Evolutionary conservation across 306 rosid genomes (phyloP).

Genomic region (Inga laurina): DNA sequence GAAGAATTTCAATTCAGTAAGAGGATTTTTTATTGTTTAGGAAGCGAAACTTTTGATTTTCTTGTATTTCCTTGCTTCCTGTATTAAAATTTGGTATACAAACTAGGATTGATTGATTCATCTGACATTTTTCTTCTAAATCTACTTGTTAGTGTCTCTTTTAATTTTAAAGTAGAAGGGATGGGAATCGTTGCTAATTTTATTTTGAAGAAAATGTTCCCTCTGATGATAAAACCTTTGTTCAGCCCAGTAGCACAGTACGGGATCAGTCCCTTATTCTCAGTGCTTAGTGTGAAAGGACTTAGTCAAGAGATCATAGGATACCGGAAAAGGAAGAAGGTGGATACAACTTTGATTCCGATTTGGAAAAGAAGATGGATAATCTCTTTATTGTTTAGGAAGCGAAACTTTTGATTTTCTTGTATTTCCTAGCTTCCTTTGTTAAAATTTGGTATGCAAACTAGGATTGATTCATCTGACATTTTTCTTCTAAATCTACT

Average conservation of each 20-base stretch:
- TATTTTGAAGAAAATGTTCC: not conserved
- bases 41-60: constrained; percentile 25
- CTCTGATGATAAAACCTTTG: not conserved
- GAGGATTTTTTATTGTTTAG: not conserved
- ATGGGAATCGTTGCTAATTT: not conserved
- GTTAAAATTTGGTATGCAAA: not conserved
- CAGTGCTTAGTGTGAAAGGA: too few species aligned
- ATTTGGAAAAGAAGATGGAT: too few species aligned
- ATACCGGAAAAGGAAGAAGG: too few species aligned
- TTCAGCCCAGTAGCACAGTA: not conserved
- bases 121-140: not conserved
- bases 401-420: constrained; percentile 23
- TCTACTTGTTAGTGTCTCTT: not conserved
- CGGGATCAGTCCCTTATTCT: too few species aligned
- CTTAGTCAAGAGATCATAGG: too few species aligned
- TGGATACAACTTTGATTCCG: too few species aligned
- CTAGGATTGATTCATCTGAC: not conserved
- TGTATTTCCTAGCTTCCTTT: constrained; percentile 12
- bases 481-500: not conserved
- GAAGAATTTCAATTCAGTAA: not conserved
- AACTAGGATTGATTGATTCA: not conserved
- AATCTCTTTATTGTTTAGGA: constrained; percentile 3
- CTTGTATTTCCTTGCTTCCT: constrained; percentile 15
- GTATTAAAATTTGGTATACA: not conserved
- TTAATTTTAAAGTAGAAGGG: not conserved